Base-by-base conservation (phyloP, 148 eudicot species). In the Rhododendron kiyosumense region DNA sequence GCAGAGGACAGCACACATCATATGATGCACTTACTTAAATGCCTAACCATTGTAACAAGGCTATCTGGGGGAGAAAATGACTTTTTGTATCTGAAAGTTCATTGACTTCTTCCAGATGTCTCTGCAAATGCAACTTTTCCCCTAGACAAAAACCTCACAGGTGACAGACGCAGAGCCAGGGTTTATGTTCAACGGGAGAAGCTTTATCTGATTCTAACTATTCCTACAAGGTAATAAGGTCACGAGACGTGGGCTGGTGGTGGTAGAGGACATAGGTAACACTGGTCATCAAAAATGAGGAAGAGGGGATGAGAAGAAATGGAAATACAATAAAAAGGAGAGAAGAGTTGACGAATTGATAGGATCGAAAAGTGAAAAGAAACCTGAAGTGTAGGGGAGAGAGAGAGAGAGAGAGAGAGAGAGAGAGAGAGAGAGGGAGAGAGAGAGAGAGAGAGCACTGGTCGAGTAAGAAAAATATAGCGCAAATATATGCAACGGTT, bases 1-100 rank as follows among this genome's bases (percentile, higher is more conserved):
- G 74, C 74, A 69, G 34, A 69, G 74, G 74, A 69, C 74, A 69
- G 74, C 34, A 69, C 74, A 69, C 74, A 63, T 12, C 73, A 65
- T 3, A 65, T 10, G 32, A 65, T 10, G 13, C 28, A 10, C 36
- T 28, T 46, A 46, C 51, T 48, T 51, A 32, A 81, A 81, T 51
- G 13, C 43, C 45, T 54, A 32, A n/a, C 34, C 45, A 7, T 81
- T 52, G 5, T 52, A 54, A 7, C 67, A 52, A 79, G 57, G 59
- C 65, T 52, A 79, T 28, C 36, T 5, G 61, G 38, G 65, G 7
- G 30, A 17, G 36, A 71, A 71, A 71, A 71, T 79, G 67, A 30
- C 45, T 82, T 59, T 22, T 11, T 63, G 34, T 54, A 32, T 18
- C 26, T 81, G 69, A 48, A 79, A 45, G 13, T 7, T 81, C 14